These are phyloP conservation scores for Coemansia pectinata DNA, from an alignment of 192 early-diverging fungal species.

Conservation along the genomic window DNA sequence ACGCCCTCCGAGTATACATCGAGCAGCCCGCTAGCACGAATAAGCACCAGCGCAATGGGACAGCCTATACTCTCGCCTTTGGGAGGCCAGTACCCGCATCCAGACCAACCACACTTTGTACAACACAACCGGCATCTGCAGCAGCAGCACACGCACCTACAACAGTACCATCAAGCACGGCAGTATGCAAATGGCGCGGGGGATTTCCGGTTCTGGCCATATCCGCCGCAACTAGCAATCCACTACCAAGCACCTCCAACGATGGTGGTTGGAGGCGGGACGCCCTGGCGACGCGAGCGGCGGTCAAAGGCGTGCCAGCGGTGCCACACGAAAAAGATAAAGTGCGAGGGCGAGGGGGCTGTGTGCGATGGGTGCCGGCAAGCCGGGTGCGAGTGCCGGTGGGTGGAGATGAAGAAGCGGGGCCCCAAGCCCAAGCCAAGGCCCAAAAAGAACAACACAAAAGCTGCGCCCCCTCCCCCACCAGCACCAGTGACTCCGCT, in stretches of 20 bases:
- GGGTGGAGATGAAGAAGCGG: slow-evolving; percentile 56
- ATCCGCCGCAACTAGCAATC: slow-evolving; percentile 24
- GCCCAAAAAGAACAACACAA: background rate
- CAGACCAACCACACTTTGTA: background rate
- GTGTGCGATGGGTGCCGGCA: slow-evolving; percentile 48
- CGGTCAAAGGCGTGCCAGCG: slow-evolving; percentile 54
- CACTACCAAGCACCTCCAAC: background rate
- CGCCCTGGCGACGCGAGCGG: slow-evolving; percentile 52
- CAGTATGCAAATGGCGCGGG: slow-evolving; percentile 13
- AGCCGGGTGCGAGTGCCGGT: slow-evolving; percentile 48
- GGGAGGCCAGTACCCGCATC: background rate
- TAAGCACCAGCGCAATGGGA: background rate
- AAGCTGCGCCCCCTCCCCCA: background rate
- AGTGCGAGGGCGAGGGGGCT: slow-evolving; percentile 49
- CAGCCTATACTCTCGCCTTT: background rate
- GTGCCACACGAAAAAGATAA: slow-evolving; percentile 56
- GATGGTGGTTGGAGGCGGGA: background rate
- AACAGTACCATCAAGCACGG: slow-evolving; percentile 17
- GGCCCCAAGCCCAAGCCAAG: slow-evolving; percentile 37
- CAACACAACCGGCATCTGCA: slow-evolving; percentile 3
- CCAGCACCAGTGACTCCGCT: background rate
- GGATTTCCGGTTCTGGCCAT: slow-evolving; percentile 49
- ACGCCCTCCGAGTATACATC: background rate
- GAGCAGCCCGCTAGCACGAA: background rate
- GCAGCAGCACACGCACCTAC: slow-evolving; percentile 12